Conservation (phyloP, 345 rosid species). For the Aegle marmelos region DNA sequence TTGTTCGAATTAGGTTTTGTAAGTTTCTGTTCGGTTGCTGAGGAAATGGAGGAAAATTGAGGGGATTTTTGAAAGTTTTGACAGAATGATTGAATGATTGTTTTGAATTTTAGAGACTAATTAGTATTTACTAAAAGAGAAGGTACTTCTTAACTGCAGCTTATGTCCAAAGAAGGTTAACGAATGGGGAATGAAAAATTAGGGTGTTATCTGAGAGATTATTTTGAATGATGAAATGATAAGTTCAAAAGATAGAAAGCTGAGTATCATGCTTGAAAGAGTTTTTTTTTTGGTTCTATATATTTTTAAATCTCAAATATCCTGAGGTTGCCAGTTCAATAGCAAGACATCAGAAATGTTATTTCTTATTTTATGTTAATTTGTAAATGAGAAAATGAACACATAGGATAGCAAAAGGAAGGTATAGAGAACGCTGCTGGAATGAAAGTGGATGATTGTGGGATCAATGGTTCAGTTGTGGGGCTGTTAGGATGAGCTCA, state of each 20-base stretch:
- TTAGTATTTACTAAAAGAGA: background rate
- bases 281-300: background rate
- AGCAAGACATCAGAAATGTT: background rate
- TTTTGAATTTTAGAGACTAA: background rate
- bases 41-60: slow-evolving; percentile 1
- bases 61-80: background rate
- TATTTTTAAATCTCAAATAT: background rate
- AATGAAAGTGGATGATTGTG: background rate
- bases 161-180: background rate
- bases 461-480: background rate
- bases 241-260: background rate
- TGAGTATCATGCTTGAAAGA: background rate
- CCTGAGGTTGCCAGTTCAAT: background rate
- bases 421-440: background rate
- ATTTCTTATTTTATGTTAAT: background rate
- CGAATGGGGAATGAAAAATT: background rate
- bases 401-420: background rate
- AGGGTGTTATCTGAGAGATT: background rate
- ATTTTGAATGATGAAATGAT: background rate
- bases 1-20: slow-evolving; percentile 14
- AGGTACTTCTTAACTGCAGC: background rate
- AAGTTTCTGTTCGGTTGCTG: slow-evolving; percentile 11
- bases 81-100: background rate
- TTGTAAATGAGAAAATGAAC: background rate
- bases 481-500: background rate